Percentiles rank a stretch among this genome's conserved stretches.
Conservation (phyloP, 2,329 filamentous ascomycete species). For the Nemania abortiva region DNA sequence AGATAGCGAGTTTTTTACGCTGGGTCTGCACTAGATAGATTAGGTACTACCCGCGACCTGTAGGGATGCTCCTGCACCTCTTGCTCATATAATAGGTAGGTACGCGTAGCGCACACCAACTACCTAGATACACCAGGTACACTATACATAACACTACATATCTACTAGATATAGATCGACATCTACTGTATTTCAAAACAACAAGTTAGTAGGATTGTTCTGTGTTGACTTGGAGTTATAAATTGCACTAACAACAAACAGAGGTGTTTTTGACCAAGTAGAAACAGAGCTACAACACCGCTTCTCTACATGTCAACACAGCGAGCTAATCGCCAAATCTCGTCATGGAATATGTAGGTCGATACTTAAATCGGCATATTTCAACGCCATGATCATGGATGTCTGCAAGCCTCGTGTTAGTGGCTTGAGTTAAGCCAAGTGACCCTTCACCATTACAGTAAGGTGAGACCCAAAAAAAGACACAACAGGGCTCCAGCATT, state of each 20-base stretch:
- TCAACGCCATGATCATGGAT: conserved; percentile 12
- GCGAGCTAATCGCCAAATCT: background rate
- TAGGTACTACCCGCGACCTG: background rate
- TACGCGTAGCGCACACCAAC: background rate
- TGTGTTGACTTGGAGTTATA: background rate
- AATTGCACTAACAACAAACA: background rate
- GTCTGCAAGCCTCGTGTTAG: conserved; percentile 21
- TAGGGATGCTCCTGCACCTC: background rate
- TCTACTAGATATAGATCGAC: background rate
- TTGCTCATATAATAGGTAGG: background rate
- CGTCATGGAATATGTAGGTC: background rate
- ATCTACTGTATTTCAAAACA: conserved; percentile 16
- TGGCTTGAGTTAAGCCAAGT: conserved; percentile 16
- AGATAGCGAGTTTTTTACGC: conserved; percentile 28
- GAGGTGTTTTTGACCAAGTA: background rate
- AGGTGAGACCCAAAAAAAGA: background rate
- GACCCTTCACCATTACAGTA: background rate
- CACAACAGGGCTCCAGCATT: background rate
- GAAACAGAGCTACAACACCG: background rate
- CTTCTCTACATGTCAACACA: background rate
- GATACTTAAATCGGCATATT: background rate
- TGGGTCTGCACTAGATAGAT: background rate
- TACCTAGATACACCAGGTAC: background rate
- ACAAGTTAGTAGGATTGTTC: conserved; percentile 9
- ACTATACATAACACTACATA: background rate